These are phyloP conservation scores for Austroboletus niveus DNA, from an alignment of 1,284 basidiomycete species.

Conservation along the genomic window DNA sequence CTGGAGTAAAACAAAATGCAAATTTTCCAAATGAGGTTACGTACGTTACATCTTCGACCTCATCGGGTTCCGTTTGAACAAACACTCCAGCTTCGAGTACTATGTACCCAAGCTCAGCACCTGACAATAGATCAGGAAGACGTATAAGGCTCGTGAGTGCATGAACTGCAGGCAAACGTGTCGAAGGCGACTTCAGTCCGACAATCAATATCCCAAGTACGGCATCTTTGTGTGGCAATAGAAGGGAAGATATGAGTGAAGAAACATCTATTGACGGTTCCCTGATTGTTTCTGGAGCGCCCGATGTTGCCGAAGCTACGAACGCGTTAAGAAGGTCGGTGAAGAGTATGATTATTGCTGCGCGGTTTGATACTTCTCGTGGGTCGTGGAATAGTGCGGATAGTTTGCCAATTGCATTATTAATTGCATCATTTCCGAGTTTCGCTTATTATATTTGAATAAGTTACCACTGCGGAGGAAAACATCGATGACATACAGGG, in stretches of 20 bases:
- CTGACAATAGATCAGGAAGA: conserved; percentile 59
- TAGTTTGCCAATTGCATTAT: conserved; percentile 70
- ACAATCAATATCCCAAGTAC: conserved; percentile 65
- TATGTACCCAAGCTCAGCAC: conserved; percentile 77
- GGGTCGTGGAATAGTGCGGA: conserved; percentile 76
- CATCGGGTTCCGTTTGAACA: conserved; percentile 54
- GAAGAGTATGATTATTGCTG: conserved; percentile 62
- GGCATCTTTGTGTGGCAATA: conserved; percentile 73
- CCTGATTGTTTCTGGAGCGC: background rate
- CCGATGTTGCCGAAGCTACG: conserved; percentile 26
- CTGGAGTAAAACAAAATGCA: background rate
- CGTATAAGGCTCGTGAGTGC: conserved; percentile 65
- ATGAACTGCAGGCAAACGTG: conserved; percentile 58
- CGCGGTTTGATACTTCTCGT: conserved; percentile 72
- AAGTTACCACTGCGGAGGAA: conserved; percentile 1
- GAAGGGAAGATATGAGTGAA: conserved; percentile 27
- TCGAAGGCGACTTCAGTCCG: conserved; percentile 55
- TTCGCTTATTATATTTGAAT: conserved; percentile 48
- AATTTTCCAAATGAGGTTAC: background rate
- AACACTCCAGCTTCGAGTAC: conserved; percentile 78
- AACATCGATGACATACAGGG: conserved; percentile 55
- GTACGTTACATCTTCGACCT: conserved; percentile 58
- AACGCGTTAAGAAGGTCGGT: conserved; percentile 57
- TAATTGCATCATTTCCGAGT: conserved; percentile 66
- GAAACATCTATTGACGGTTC: background rate